phyloP scores from a whole-genome alignment of 805 yeast genomes.

The Candida yuanshanica region DNA sequence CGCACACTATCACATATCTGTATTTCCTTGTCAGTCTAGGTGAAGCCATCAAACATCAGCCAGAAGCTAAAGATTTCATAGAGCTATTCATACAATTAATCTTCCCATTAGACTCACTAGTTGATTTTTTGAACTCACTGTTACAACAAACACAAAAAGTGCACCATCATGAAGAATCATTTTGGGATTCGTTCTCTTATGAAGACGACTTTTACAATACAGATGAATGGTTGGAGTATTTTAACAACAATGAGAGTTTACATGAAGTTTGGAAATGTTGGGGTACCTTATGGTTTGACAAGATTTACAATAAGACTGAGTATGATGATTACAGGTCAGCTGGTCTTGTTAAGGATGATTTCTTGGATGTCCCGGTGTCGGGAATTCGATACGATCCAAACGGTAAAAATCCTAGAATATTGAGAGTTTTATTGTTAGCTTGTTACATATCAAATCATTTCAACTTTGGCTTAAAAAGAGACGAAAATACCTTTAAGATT shows the following conservation, averaged over 20 bases:
- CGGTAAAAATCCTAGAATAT: constrained; percentile 42
- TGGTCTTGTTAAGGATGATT: constrained; percentile 52
- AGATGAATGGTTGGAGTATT: constrained; percentile 35
- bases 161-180: constrained; percentile 3
- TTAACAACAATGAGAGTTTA: constrained; percentile 53
- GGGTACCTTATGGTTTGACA: constrained; percentile 80
- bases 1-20: constrained; percentile 73
- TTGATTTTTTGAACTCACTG: constrained; percentile 57
- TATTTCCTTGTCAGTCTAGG: constrained; percentile 66
- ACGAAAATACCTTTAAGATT: constrained; percentile 26
- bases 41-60: constrained; percentile 41
- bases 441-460: constrained; percentile 45
- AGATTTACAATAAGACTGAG: constrained; percentile 47
- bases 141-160: constrained; percentile 28
- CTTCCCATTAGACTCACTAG: constrained; percentile 65
- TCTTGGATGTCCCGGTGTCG: constrained; percentile 58
- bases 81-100: constrained; percentile 46
- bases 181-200: constrained; percentile 13
- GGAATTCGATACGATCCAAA: constrained; percentile 43
- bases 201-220: constrained; percentile 17
- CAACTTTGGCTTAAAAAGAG: constrained; percentile 50
- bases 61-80: constrained; percentile 42
- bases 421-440: constrained; percentile 47
- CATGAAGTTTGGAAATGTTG: constrained; percentile 82
- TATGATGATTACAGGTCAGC: constrained; percentile 42